phyloP scores from a whole-genome alignment of 176 grass and related monocot species.

The Zoysia japonica region DNA sequence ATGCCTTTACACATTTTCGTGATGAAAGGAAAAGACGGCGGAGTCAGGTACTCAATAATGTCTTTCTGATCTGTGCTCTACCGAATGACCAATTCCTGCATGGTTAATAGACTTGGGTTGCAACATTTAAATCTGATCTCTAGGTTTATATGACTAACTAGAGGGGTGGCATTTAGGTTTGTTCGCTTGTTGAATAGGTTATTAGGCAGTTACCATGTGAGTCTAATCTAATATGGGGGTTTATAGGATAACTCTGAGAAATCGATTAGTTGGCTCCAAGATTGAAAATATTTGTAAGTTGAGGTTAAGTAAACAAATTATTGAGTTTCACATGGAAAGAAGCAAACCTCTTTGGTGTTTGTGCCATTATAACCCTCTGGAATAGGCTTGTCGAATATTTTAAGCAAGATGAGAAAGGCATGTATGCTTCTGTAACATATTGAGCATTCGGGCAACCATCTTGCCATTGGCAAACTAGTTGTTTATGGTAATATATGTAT shows the following conservation, averaged over 20 bases:
- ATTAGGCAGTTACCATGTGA: slow-evolving; percentile 21
- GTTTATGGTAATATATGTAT: slow-evolving; percentile 21
- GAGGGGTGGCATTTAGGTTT: neutral
- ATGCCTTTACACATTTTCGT: slow-evolving; percentile 97
- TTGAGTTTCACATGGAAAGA: slow-evolving; percentile 3
- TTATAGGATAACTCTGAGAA: slow-evolving; percentile 8
- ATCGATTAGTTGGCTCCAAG: neutral
- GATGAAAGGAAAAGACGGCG: slow-evolving; percentile 96
- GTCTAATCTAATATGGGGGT: neutral
- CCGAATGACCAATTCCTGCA: slow-evolving; percentile 10
- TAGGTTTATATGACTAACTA: slow-evolving; percentile 10
- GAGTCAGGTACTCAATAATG: slow-evolving; percentile 51
- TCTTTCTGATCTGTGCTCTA: slow-evolving; percentile 6
- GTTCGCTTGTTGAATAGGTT: neutral
- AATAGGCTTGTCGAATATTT: slow-evolving; percentile 7
- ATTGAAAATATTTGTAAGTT: neutral
- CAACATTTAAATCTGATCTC: slow-evolving; percentile 5
- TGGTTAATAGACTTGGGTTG: neutral
- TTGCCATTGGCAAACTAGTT: neutral
- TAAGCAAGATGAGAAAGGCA: neutral
- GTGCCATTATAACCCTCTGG: neutral
- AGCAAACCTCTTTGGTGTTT: neutral
- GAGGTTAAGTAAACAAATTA: neutral
- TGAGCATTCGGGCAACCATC: neutral
- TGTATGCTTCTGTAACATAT: neutral